These are phyloP conservation scores for Endocarpon pusillum DNA, from an alignment of 495 filamentous ascomycete species.

Conservation along the genomic window DNA sequence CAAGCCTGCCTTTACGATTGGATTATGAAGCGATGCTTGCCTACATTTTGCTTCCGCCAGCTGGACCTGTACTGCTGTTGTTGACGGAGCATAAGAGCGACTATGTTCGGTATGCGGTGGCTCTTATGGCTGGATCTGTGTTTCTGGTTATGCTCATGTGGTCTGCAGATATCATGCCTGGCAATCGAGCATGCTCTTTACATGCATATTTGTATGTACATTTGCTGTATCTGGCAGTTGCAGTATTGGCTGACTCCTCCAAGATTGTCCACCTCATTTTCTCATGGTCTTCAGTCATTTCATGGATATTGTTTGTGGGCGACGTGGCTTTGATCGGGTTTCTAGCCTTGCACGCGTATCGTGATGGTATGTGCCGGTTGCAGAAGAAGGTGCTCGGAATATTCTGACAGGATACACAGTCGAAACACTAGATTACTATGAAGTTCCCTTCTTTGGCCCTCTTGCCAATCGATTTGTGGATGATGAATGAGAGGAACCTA, in stretches of 20 bases:
- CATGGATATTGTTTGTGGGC: constrained; percentile 60
- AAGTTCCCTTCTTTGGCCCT: constrained; percentile 73
- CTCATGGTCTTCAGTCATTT: constrained; percentile 65
- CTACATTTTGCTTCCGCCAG: constrained; percentile 73
- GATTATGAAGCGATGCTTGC: constrained; percentile 84
- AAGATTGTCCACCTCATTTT: constrained; percentile 66
- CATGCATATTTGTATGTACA: constrained; percentile 53
- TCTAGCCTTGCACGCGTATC: constrained; percentile 62
- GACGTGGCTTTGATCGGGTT: constrained; percentile 66
- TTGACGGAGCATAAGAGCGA: constrained; percentile 87
- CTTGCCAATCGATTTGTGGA: constrained; percentile 85
- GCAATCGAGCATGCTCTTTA: constrained; percentile 82
- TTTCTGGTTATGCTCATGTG: constrained; percentile 3
- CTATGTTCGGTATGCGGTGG: constrained; percentile 63
- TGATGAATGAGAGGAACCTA: constrained; percentile 46
- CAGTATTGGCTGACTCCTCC: constrained; percentile 5
- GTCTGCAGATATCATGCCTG: constrained; percentile 74
- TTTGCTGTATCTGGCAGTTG: background rate
- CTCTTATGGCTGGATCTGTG: background rate
- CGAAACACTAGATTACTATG: constrained; percentile 78
- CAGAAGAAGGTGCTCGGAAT: too few relatives aligned
- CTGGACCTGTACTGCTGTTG: constrained; percentile 69
- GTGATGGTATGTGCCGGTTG: constrained; percentile 44
- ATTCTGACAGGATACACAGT: constrained; percentile 27
- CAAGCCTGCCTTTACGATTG: constrained; percentile 62